Evolutionary conservation across 106 monocot species (phyloP).

Genomic region (Dioscorea alata): DNA sequence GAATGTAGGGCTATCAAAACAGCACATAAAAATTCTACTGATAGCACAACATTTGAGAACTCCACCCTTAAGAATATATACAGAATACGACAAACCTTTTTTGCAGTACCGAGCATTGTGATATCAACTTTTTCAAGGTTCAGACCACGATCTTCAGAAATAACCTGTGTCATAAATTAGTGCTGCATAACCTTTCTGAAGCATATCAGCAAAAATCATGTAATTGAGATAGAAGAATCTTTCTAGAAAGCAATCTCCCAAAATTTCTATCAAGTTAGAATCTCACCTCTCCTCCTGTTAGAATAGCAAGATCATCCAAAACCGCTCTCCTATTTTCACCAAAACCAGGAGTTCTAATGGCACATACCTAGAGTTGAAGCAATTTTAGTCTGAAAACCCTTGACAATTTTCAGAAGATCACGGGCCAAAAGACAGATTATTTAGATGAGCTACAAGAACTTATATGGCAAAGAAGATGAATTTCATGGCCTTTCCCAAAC

Average conservation of each 20-base stretch:
- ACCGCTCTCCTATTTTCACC: conserved; percentile 87
- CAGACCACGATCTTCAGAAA: conserved; percentile 67
- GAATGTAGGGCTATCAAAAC: too few species aligned
- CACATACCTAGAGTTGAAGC: conserved; percentile 59
- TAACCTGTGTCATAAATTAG: conserved; percentile 45
- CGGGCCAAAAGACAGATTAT: too few species aligned
- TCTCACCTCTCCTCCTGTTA: conserved; percentile 88
- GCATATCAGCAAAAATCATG: not conserved
- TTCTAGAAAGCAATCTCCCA: not conserved
- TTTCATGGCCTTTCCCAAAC: too few species aligned
- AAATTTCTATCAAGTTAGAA: not conserved
- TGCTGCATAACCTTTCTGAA: not conserved
- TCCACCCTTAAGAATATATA: too few species aligned
- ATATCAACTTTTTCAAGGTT: conserved; percentile 58
- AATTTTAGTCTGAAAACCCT: not conserved
- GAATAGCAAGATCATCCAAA: conserved; percentile 88
- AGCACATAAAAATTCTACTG: too few species aligned
- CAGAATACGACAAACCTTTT: conserved; percentile 44
- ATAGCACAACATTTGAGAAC: too few species aligned
- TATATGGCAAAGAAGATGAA: too few species aligned
- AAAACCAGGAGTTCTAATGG: conserved; percentile 93
- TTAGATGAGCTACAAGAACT: too few species aligned
- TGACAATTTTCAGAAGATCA: not conserved
- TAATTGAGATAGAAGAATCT: not conserved
- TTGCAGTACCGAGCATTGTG: conserved; percentile 93